Evolutionary conservation across 371 early-diverging fungal genomes (phyloP).

Genomic region (Phascolomyces articulosus): DNA sequence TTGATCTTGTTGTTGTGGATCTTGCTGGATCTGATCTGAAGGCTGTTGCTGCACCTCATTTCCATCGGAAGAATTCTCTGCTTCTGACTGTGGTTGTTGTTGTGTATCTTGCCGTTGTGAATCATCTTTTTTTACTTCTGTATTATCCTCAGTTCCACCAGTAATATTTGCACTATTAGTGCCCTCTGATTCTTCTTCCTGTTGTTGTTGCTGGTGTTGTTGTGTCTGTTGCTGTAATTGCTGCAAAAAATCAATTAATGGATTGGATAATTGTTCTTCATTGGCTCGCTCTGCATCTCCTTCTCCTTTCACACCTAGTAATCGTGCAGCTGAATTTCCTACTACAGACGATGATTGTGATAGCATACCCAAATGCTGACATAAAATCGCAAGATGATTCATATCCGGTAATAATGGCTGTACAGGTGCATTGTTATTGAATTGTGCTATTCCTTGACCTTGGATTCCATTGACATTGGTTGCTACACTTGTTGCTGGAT

Average conservation of each 20-base stretch:
- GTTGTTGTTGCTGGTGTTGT: constrained; percentile 18
- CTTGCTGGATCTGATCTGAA: constrained; percentile 18
- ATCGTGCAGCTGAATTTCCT: constrained; percentile 1
- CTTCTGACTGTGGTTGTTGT: too few species aligned
- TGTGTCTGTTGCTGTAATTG: constrained; percentile 27
- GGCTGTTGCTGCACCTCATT: constrained; percentile 6
- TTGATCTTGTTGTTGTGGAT: constrained; percentile 7
- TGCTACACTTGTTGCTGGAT: background rate
- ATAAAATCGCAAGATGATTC: constrained; percentile 49
- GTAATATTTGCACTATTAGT: too few species aligned
- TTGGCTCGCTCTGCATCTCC: background rate
- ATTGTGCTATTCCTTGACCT: background rate
- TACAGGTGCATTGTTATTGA: background rate
- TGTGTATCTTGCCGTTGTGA: background rate
- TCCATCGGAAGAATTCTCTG: too few species aligned
- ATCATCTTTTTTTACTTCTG: background rate
- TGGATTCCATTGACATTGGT: background rate
- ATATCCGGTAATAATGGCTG: constrained; percentile 16
- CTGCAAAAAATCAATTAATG: constrained; percentile 21
- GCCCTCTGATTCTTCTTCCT: background rate
- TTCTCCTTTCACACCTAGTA: constrained; percentile 4
- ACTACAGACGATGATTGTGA: constrained; percentile 10
- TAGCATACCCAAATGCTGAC: constrained; percentile 41
- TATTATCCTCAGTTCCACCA: background rate
- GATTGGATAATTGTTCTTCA: constrained; percentile 2